Percentiles rank a stretch among this genome's conserved stretches.
Evolutionary conservation across 352 stramenopile genomes (phyloP).

Genomic region (Pythium apleroticum): DNA sequence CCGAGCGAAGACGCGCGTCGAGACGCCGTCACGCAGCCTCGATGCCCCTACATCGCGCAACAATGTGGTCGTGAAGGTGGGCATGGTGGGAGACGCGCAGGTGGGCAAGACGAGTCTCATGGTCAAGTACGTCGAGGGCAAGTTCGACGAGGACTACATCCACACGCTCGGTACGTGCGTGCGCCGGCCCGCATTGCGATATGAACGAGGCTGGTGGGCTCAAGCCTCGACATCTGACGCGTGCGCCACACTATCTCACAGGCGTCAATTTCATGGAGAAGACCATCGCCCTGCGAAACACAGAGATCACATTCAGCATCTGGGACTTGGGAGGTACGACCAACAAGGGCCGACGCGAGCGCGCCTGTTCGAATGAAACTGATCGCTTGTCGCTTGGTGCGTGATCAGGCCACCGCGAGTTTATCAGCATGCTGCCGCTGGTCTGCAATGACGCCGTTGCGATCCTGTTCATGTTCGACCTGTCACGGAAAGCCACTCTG

Average conservation of each 20-base stretch:
- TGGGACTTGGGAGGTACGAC: conserved; percentile 91
- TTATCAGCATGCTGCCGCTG: conserved; percentile 94
- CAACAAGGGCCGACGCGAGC: neutral
- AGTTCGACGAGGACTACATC: conserved; percentile 97
- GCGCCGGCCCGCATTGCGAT: neutral
- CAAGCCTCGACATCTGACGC: neutral
- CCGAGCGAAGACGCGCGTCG: conserved; percentile 18
- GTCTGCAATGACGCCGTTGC: conserved; percentile 94
- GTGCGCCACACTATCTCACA: conserved; percentile 19
- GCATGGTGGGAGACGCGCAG: conserved; percentile 94
- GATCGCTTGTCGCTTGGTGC: neutral
- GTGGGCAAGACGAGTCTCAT: conserved; percentile 96
- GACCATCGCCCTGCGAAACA: conserved; percentile 92
- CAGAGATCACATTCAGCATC: conserved; percentile 95
- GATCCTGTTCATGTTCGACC: conserved; percentile 96
- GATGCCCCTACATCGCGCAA: conserved; percentile 49
- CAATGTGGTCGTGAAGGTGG: conserved; percentile 91
- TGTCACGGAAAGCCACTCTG: conserved; percentile 91
- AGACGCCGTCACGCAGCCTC: conserved; percentile 22
- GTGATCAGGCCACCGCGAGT: conserved; percentile 82
- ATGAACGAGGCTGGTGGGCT: neutral
- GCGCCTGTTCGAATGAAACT: neutral
- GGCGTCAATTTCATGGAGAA: conserved; percentile 97
- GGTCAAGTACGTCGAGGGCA: conserved; percentile 96
- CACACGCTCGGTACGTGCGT: conserved; percentile 86